Percentiles rank a stretch among this genome's conserved stretches.
Evolutionary conservation across 2,329 filamentous ascomycete species (phyloP).

Genomic region (Fusarium sp.): DNA sequence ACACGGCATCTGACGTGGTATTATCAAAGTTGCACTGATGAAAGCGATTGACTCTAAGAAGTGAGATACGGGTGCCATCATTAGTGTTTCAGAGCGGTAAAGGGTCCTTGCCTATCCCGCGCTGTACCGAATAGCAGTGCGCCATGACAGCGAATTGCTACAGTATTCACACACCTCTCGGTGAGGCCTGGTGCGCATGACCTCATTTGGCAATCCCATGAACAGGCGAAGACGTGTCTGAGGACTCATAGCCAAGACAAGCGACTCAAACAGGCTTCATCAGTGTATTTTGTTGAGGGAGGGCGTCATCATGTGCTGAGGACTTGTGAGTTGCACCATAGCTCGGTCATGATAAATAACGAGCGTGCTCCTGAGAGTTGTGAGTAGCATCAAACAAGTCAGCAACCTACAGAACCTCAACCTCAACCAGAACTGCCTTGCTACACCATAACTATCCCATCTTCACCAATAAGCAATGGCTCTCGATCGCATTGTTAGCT

Average conservation of each 20-base stretch:
- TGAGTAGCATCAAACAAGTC: neutral
- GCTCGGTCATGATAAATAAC: constrained; percentile 37
- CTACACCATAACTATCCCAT: neutral
- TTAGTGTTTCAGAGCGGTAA: constrained; percentile 36
- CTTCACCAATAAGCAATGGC: constrained; percentile 45
- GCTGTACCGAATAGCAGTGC: constrained; percentile 26
- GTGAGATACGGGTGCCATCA: constrained; percentile 24
- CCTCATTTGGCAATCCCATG: constrained; percentile 33
- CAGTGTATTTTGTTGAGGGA: constrained; percentile 7
- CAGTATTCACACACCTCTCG: constrained; percentile 21
- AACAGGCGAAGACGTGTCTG: constrained; percentile 31
- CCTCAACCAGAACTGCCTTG: neutral
- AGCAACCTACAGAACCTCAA: constrained; percentile 6
- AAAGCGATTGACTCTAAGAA: neutral
- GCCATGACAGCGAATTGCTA: constrained; percentile 12
- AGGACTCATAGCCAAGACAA: constrained; percentile 22
- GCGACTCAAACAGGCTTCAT: constrained; percentile 36
- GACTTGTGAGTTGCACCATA: constrained; percentile 17
- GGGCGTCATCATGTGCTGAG: constrained; percentile 39
- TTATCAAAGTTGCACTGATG: neutral
- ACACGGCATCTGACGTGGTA: constrained; percentile 13
- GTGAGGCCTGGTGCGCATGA: constrained; percentile 37
- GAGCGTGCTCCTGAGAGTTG: constrained; percentile 9
- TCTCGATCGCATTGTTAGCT: constrained; percentile 52
- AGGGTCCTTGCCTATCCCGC: constrained; percentile 8